phyloP scores from a whole-genome alignment of 768 basidiomycete species.

The Hygrocybe coccinea region DNA sequence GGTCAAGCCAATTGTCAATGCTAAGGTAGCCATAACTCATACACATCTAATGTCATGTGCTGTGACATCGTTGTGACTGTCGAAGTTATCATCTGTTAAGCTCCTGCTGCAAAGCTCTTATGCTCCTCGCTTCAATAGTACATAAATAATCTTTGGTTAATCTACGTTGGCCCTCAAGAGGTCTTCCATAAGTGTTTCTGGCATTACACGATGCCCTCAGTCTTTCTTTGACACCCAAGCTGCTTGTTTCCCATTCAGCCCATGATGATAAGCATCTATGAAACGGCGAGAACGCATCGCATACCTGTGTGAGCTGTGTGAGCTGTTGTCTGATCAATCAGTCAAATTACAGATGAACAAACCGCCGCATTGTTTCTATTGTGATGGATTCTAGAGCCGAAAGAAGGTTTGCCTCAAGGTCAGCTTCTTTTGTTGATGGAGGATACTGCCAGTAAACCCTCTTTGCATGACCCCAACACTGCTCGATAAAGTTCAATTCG shows the following conservation, averaged over 20 bases:
- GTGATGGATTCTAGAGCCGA: conserved; percentile 1
- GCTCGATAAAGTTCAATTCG: no score
- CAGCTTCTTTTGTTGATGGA: conserved; percentile 3
- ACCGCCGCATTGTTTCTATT: no score
- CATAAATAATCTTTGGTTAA: no score
- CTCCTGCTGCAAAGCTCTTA: no score
- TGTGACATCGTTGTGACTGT: no score
- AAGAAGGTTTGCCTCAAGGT: conserved; percentile 12
- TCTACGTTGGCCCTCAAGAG: no score
- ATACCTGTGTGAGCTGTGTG: conserved; percentile 10
- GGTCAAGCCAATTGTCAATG: no score
- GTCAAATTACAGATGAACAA: no score
- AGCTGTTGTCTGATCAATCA: conserved; percentile 3
- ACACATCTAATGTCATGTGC: no score
- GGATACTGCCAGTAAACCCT: conserved; percentile 20
- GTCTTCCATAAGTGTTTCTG: not conserved
- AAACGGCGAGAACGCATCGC: conserved; percentile 13
- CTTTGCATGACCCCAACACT: conserved; percentile 30
- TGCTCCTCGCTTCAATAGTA: no score
- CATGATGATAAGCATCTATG: conserved; percentile 21
- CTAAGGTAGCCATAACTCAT: no score
- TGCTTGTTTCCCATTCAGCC: conserved; percentile 14
- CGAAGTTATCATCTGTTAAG: no score
- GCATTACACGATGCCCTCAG: conserved; percentile 15
- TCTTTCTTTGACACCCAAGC: conserved; percentile 22